A percentile compares a stretch with the other conserved stretches of the same genome.
Evolutionary conservation across 1,284 basidiomycete species (phyloP).

Genomic region (Boletus sp.): DNA sequence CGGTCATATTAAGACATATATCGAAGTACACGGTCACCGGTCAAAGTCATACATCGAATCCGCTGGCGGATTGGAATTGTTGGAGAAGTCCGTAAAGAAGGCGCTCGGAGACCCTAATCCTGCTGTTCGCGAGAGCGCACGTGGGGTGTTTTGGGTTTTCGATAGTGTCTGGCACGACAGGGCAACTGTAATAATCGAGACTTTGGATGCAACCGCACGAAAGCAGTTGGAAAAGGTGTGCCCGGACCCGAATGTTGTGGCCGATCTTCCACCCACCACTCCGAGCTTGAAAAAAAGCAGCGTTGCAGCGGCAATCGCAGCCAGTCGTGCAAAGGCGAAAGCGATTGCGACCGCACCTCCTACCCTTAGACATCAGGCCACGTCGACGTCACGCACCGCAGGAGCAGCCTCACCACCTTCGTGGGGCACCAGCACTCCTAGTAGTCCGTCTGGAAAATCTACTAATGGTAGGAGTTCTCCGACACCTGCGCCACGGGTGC

Average conservation of each 20-base stretch:
- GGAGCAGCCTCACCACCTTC: slow-evolving; percentile 45
- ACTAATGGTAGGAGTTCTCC: slow-evolving; percentile 39
- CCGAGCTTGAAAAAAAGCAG: slow-evolving; percentile 71
- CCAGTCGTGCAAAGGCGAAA: slow-evolving; percentile 78
- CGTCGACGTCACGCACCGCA: slow-evolving; percentile 54
- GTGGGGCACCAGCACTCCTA: slow-evolving; percentile 43
- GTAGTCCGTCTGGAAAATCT: slow-evolving; percentile 35
- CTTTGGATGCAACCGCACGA: slow-evolving; percentile 67
- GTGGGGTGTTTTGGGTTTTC: slow-evolving; percentile 81
- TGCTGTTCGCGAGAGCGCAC: slow-evolving; percentile 71
- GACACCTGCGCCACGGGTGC: slow-evolving; percentile 40
- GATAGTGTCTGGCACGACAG: slow-evolving; percentile 73
- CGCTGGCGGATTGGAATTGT: slow-evolving; percentile 60
- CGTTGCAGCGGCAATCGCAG: slow-evolving; percentile 78
- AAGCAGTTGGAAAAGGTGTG: slow-evolving; percentile 88
- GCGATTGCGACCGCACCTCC: slow-evolving; percentile 79
- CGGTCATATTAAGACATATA: slow-evolving; percentile 69
- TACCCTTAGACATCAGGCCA: slow-evolving; percentile 72
- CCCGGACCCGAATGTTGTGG: slow-evolving; percentile 52
- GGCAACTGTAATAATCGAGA: slow-evolving; percentile 61
- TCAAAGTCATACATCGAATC: slow-evolving; percentile 64
- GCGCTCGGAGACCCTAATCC: slow-evolving; percentile 79
- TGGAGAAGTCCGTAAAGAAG: slow-evolving; percentile 75
- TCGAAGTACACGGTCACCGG: slow-evolving; percentile 69
- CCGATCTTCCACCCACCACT: slow-evolving; percentile 42